Evolutionary conservation across 805 yeast genomes (phyloP).

Genomic region (Starmera pachycereana): DNA sequence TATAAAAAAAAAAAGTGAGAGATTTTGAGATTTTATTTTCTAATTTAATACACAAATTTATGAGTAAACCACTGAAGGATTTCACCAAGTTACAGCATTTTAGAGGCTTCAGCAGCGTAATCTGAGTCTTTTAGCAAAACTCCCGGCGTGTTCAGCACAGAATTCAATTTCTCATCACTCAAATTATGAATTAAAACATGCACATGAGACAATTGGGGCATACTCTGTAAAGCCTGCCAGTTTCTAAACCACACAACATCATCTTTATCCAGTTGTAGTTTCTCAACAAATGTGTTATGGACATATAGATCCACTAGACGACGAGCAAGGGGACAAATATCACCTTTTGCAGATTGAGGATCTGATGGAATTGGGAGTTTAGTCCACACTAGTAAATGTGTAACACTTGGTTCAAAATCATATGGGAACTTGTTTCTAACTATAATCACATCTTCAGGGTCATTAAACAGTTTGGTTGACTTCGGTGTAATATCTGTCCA

Average conservation of each 20-base stretch:
- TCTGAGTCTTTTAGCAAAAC: slow-evolving; percentile 8
- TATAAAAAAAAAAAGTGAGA: no score
- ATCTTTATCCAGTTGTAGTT: slow-evolving; percentile 27
- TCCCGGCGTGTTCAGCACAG: slow-evolving; percentile 15
- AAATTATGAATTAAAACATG: slow-evolving; percentile 46
- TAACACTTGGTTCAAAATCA: slow-evolving; percentile 35
- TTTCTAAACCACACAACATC: slow-evolving; percentile 57
- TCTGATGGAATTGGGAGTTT: slow-evolving; percentile 44
- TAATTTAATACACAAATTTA: not conserved
- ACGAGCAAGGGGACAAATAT: slow-evolving; percentile 32
- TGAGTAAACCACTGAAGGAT: not conserved
- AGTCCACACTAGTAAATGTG: slow-evolving; percentile 56
- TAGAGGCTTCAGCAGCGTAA: not conserved
- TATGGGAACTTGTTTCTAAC: slow-evolving; percentile 53
- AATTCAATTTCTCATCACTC: slow-evolving; percentile 15
- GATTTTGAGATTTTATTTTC: no score
- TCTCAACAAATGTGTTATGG: slow-evolving; percentile 33
- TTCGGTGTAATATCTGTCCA: slow-evolving; percentile 30
- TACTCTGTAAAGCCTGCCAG: slow-evolving; percentile 56
- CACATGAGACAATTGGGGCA: slow-evolving; percentile 52
- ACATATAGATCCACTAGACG: slow-evolving; percentile 34
- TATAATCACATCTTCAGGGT: slow-evolving; percentile 33
- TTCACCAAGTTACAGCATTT: not conserved
- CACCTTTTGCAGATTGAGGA: slow-evolving; percentile 36
- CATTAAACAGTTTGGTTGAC: slow-evolving; percentile 29